Percentiles rank a stretch among this genome's conserved stretches.
Conservation (phyloP, 1,284 basidiomycete species). For the Xerocomus nothofagi region DNA sequence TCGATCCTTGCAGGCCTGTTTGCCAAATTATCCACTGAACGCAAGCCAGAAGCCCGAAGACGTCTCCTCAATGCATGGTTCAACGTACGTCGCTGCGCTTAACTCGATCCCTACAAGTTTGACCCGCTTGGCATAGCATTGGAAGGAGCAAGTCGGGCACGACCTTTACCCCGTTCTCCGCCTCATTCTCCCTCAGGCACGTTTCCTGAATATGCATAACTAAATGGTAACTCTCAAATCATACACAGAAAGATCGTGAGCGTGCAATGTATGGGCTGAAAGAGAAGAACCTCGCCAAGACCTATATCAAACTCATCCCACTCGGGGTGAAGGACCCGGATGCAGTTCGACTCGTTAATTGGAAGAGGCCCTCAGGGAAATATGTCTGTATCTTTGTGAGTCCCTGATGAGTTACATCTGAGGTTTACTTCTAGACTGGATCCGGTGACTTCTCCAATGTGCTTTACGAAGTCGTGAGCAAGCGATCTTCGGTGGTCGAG, state of each 20-base stretch:
- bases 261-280: constrained; percentile 89
- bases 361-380: constrained; percentile 82
- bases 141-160: constrained; percentile 71
- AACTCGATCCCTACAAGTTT: neutral
- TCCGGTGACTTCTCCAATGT: constrained; percentile 88
- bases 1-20: constrained; percentile 64
- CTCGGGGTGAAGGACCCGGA: constrained; percentile 76
- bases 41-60: constrained; percentile 67
- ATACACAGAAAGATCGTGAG: constrained; percentile 81
- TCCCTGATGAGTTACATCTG: neutral
- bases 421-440: constrained; percentile 44
- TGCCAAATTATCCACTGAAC: constrained; percentile 64
- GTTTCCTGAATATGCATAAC: constrained; percentile 11
- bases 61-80: constrained; percentile 71
- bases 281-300: constrained; percentile 88
- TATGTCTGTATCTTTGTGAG: constrained; percentile 45
- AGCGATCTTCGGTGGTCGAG: constrained; percentile 80
- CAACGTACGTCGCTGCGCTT: constrained; percentile 49
- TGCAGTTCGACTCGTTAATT: constrained; percentile 78
- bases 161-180: constrained; percentile 77
- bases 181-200: constrained; percentile 72
- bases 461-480: constrained; percentile 80
- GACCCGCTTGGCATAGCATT: constrained; percentile 51
- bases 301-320: constrained; percentile 86
- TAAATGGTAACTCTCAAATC: neutral